Percentiles rank a stretch among this genome's conserved stretches.
Conservation (phyloP, 1,284 basidiomycete species). For the Trametes sp. region DNA sequence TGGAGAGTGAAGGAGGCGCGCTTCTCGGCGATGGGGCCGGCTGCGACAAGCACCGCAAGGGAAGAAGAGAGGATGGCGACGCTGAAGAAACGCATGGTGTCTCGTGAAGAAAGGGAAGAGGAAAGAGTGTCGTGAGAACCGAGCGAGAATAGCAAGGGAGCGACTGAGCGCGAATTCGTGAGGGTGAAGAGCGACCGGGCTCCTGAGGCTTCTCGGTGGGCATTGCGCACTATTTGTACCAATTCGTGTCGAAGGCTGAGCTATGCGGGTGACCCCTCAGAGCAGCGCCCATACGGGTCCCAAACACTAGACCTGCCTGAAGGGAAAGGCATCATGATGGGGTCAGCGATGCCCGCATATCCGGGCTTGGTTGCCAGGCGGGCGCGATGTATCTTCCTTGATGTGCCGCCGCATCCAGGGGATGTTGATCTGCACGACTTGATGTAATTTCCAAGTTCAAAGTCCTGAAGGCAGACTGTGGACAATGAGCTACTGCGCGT, state of each 20-base stretch:
- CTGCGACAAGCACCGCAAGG: slow-evolving; percentile 30
- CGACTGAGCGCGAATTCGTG: slow-evolving; percentile 30
- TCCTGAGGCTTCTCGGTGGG: slow-evolving; percentile 19
- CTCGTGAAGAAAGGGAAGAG: slow-evolving; percentile 15
- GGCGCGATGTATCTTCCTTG: background rate
- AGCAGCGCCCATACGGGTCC: slow-evolving; percentile 4
- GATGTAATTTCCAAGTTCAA: background rate
- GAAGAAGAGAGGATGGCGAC: slow-evolving; percentile 31
- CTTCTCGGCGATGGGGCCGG: slow-evolving; percentile 31
- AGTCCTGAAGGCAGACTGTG: background rate
- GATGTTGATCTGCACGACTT: background rate
- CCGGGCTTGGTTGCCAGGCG: slow-evolving; percentile 8
- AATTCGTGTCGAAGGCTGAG: background rate
- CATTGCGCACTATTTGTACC: slow-evolving; percentile 19
- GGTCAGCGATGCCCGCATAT: background rate
- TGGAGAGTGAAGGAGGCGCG: slow-evolving; percentile 42
- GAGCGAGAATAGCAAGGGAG: slow-evolving; percentile 25
- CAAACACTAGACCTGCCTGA: slow-evolving; percentile 16
- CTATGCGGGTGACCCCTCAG: background rate
- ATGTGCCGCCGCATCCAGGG: background rate
- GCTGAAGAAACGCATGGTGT: slow-evolving; percentile 36
- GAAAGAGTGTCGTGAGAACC: slow-evolving; percentile 22
- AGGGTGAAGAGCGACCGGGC: slow-evolving; percentile 30
- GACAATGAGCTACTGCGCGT: no score
- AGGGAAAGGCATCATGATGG: slow-evolving; percentile 7